Evolutionary conservation across 176 grass and related monocot genomes (phyloP), one percentile per base, ranked within the genome.

Genomic region (Cenchrus fungigraminus): DNA sequence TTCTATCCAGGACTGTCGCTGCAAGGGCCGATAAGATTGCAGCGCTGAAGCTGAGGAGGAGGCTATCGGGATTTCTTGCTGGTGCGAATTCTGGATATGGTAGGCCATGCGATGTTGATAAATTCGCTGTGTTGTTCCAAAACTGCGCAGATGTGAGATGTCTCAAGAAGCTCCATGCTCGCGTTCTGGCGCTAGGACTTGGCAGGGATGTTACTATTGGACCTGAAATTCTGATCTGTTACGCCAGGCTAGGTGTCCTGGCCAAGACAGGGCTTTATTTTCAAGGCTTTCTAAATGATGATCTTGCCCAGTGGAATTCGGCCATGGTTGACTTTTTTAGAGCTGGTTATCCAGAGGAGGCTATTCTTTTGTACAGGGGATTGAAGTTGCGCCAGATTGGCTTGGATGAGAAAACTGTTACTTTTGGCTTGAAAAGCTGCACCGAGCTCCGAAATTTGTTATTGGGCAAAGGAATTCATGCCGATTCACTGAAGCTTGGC

Each of bases 371-470:
- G 73, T 90, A 93, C 28, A 78, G 58, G 46, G 81, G 63, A 17
- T 65, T 90, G 58, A 93, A 83, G 83, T 32, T 42, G 75, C 13
- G n/a, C 7, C 67, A 46, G 32, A 53, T 88, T 65, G 29, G 54
- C 44, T 40, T 93, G 51, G 79, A 86, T 71, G 89, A 51, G 58
- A 85, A 81, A 83, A 47, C 55, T 65, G 56, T 93, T 88, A 90
- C 83, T 68, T 93, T 93, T 80, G 82, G 78, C 78, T 86, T 93
- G 74, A 93, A 93, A 75, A 88, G 88, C 84, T 93, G 91, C 43
- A 76, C 76, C 45, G 73, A 71, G 59, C 82, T 93, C n/a, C 78
- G 50, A 43, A 74, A 86, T 53, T 54, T 86, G 76, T 57, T 51
- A 40, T 34, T 86, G 65, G 91, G 85, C 51, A 76, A 81, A 79